Base-by-base conservation (phyloP, 495 filamentous ascomycete species). In the Lophium mytilinum region DNA sequence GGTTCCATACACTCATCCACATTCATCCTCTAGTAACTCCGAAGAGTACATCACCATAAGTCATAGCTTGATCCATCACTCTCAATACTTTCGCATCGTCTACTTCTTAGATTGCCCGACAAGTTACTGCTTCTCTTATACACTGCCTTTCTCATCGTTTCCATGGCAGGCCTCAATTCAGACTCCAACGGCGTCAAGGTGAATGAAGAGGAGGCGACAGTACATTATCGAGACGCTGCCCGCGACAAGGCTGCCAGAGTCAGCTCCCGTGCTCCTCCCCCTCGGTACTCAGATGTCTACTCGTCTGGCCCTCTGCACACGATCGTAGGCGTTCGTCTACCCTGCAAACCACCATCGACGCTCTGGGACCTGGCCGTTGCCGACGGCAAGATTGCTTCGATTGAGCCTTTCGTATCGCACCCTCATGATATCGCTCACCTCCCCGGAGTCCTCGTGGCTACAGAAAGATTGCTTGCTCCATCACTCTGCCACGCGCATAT, bases 401-500 rank as follows among this genome's bases (percentile, higher is more conserved):
- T 80, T 17, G 52, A 63, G 14, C 48, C 55, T 12, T 62, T 74
- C 63, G 53, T 69, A 68, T 24, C 60, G 58, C 51, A 24, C 37
- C 48, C 56, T 47, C 48, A 58, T 60, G 12, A 68, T 66, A 8
- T 66, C 73, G 9, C 62, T 56, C 41, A 66, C 70, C 41, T 54
- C 33, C 52, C 55, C 15, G 43, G 55, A n/a, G 50, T 71, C 45
- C 50, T 70, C 33, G 52, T 71, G 50, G 66, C 66, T 35, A 14
- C 57, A 33, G 55, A 55, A 45, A 57, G 67, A 51, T 53, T 84
- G 9, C 59, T 84, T 2, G 65, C 76, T 9, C 84, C 87, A 24
- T 71, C 78, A 12, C 75, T 89, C 21, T 87, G 83, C 45, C 87
- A 91, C 64, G 83, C 86, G 10, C 86, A 90, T 61, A 80, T 89